Evolutionary conservation across 805 yeast genomes (phyloP).

Genomic region (Jamesozyma piceae): DNA sequence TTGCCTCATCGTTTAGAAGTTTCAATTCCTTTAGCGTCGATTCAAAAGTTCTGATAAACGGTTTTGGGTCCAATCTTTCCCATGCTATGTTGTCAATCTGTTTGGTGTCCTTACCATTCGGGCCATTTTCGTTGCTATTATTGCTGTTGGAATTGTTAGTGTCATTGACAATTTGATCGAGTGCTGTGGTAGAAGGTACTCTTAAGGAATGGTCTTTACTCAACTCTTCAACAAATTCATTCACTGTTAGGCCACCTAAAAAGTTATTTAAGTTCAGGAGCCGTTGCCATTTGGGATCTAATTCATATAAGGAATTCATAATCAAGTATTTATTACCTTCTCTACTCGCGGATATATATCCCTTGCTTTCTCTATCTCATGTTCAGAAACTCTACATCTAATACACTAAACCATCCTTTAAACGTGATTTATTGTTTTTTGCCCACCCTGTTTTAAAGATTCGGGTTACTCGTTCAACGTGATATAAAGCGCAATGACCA

Average conservation of each 20-base stretch:
- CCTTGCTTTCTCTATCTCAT: no score
- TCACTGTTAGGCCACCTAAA: slow-evolving; percentile 58
- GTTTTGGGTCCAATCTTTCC: slow-evolving; percentile 68
- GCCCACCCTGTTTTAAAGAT: no score
- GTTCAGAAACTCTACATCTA: no score
- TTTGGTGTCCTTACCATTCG: not conserved
- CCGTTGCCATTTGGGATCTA: slow-evolving; percentile 53
- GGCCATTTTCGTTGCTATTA: not conserved
- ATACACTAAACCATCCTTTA: no score
- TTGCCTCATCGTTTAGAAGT: slow-evolving; percentile 49
- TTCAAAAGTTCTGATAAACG: slow-evolving; percentile 88
- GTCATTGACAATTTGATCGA: not conserved
- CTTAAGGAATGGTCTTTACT: slow-evolving; percentile 47
- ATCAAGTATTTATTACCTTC: not conserved
- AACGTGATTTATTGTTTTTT: no score
- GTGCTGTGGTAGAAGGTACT: not conserved
- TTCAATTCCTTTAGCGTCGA: slow-evolving; percentile 67
- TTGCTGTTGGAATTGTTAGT: not conserved
- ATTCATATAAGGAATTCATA: slow-evolving; percentile 43
- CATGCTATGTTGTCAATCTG: slow-evolving; percentile 7
- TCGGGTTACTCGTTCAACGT: no score
- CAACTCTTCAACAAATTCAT: slow-evolving; percentile 72
- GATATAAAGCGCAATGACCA: no score
- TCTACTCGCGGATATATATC: no score
- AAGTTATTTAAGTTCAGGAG: slow-evolving; percentile 53